Evolutionary conservation across 1,284 basidiomycete species (phyloP).

Genomic region (Anthracocystis setariae): DNA sequence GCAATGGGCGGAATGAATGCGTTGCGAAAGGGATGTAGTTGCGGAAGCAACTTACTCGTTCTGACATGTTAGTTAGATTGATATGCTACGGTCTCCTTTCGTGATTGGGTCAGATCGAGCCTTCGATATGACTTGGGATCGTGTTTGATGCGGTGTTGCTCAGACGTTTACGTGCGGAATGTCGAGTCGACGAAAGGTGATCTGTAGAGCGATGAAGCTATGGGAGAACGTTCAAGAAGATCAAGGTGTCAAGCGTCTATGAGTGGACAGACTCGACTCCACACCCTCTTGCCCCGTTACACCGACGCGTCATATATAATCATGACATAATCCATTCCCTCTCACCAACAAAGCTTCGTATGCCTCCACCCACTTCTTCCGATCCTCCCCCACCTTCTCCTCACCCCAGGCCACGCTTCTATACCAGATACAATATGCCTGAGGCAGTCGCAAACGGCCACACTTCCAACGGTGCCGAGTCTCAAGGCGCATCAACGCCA

Average conservation of each 20-base stretch:
- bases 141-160: background rate
- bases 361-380: conserved; percentile 24
- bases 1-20: background rate
- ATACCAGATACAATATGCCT: conserved; percentile 14
- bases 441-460: conserved; percentile 7
- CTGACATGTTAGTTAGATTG: conserved; percentile 21
- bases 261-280: conserved; percentile 13
- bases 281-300: conserved; percentile 4
- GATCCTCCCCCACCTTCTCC: background rate
- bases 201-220: no score
- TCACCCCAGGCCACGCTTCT: background rate
- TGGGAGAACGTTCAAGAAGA: background rate
- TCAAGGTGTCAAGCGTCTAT: conserved; percentile 1
- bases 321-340: conserved; percentile 26
- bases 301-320: conserved; percentile 7
- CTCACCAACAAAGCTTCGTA: conserved; percentile 8
- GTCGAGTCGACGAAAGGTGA: no score
- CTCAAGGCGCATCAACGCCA: conserved; percentile 10
- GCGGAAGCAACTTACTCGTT: conserved; percentile 23
- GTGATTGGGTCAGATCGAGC: no score
- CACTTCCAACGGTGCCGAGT: background rate
- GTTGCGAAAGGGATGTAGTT: background rate
- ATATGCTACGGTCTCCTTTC: background rate
- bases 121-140: no score
- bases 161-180: background rate